Percentiles rank a stretch among this genome's conserved stretches.
Evolutionary conservation across 768 basidiomycete genomes (phyloP).

Genomic region (Krasilnikovozyma curviuscula): DNA sequence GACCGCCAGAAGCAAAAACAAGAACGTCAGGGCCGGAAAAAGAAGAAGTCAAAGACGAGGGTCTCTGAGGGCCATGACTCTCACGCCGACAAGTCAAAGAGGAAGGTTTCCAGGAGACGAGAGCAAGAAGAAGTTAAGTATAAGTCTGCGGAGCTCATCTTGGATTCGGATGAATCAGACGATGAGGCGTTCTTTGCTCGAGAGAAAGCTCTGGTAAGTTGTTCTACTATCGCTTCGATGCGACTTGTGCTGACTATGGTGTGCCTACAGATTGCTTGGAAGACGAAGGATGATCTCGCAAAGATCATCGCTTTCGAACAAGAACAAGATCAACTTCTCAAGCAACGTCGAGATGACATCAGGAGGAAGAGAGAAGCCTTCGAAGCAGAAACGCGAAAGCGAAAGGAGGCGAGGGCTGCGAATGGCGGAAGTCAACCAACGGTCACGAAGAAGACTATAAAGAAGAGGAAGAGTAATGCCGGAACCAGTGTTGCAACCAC

Average conservation of each 20-base stretch:
- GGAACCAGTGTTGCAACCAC: too few relatives aligned
- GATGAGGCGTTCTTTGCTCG: conserved; percentile 46
- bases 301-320: too few relatives aligned
- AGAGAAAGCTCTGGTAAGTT: conserved; percentile 28
- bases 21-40: conserved; percentile 23
- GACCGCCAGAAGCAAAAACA: conserved; percentile 27
- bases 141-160: conserved; percentile 78
- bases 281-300: too few relatives aligned
- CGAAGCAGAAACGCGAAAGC: conserved; percentile 39
- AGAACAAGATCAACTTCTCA: too few relatives aligned
- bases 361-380: too few relatives aligned
- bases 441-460: conserved; percentile 36
- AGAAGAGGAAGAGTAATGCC: conserved; percentile 38
- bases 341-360: too few relatives aligned
- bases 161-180: conserved; percentile 76
- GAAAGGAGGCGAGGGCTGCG: conserved; percentile 29
- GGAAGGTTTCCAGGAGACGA: conserved; percentile 31
- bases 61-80: conserved; percentile 12
- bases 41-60: conserved; percentile 11
- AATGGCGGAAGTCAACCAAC: conserved; percentile 31
- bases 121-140: conserved; percentile 49
- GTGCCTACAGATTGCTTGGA: too few relatives aligned
- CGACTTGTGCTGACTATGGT: too few relatives aligned
- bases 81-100: conserved; percentile 26
- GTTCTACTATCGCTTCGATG: background rate